These are phyloP conservation scores for Xylariomycetidae sp. DNA, from an alignment of 2,329 filamentous ascomycete species.

Conservation along the genomic window DNA sequence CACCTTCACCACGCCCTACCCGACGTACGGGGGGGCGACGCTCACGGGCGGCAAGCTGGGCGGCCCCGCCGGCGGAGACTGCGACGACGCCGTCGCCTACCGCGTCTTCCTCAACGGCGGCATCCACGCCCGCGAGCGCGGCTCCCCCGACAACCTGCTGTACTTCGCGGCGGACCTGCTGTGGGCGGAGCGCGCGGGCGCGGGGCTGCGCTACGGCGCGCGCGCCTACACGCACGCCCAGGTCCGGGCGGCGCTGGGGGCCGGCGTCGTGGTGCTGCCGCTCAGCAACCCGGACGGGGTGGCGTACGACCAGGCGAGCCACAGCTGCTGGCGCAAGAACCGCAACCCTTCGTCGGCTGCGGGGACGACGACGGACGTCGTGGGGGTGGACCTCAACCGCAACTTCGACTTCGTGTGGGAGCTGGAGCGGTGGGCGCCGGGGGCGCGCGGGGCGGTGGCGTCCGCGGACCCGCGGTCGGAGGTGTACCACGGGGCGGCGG, in stretches of 20 bases:
- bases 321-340: conserved; percentile 51
- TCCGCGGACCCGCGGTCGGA: conserved; percentile 38
- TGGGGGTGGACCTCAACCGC: conserved; percentile 49
- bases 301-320: conserved; percentile 42
- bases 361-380: conserved; percentile 20
- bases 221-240: conserved; percentile 45
- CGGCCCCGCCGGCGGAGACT: conserved; percentile 31
- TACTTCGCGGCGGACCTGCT: conserved; percentile 54
- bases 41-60: conserved; percentile 37
- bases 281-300: conserved; percentile 51
- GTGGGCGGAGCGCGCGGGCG: conserved; percentile 41
- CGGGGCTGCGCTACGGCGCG: conserved; percentile 45
- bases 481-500: conserved; percentile 43
- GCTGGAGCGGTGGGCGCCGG: conserved; percentile 36
- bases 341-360: conserved; percentile 37
- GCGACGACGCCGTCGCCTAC: conserved; percentile 33
- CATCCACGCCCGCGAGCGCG: conserved; percentile 53
- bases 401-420: conserved; percentile 56
- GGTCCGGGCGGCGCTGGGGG: conserved; percentile 43
- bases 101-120: conserved; percentile 47
- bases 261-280: conserved; percentile 48
- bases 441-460: conserved; percentile 32
- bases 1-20: conserved; percentile 35
- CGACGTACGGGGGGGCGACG: conserved; percentile 34
- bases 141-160: conserved; percentile 48